Evolutionary conservation across 1,284 basidiomycete species (phyloP), one percentile per base, ranked within the genome.

Genomic region (Fomitopsis pinicola): DNA sequence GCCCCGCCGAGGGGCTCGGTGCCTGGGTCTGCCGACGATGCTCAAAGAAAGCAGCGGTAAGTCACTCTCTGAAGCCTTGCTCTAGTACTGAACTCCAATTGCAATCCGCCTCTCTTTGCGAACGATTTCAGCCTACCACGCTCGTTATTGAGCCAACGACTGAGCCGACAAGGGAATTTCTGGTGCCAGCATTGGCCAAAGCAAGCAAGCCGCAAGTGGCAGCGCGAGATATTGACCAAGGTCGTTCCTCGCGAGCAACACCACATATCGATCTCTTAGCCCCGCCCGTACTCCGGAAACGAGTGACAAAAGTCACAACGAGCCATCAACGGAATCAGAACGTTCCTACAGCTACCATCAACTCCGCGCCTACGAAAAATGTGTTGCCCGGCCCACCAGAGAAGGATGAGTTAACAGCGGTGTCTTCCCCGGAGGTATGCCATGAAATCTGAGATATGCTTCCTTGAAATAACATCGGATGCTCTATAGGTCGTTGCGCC

Each of bases 11-110:
- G 1, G 61, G 61, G 5, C 57, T 62, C n/a, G 38, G 52, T 9
- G 19, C 57, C 2, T 62, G 61, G 61, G 30, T 42, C 35, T 62
- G 61, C 26, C 42, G 57, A 5, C 61, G 61, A 26, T 62, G 61
- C 30, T 55, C 61, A 8, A 62, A 62, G 36, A 22, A 7, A 33
- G 15, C 28, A 30, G 15, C 42, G 15, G 28, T 12, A 30, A 5
- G 22, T 1, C 12, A 40, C 38, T 15, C 38, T 40, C 38, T 40
- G 30, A 33, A 33, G 30, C 30, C 4, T 33, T 19, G 42, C 17
- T 22, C 19, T 14, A 26, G 22, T 12, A 46, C 38, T 40, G 38
- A 40, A 3, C 3, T 12, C 17, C 10, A 48, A 15, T 5, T 30
- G 45, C 22, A 22, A 22, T 22, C 22, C 22, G 8, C 45, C 2